phyloP scores from a whole-genome alignment of 805 yeast genomes.

The Wickerhamomyces bovis region DNA sequence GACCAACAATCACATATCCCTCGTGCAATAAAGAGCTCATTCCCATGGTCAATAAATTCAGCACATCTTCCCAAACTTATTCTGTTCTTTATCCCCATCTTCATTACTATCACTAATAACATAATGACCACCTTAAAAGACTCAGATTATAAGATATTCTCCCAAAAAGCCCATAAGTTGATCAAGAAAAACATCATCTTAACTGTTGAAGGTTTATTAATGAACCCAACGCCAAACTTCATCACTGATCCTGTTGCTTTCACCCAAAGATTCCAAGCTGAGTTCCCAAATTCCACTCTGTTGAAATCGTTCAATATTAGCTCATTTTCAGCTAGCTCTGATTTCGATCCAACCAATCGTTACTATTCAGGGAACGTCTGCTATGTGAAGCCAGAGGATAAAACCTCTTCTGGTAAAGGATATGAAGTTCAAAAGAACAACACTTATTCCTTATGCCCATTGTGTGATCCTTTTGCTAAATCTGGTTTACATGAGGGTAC shows the following conservation, averaged over 20 bases:
- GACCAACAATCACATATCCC: background rate
- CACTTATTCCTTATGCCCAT: conserved; percentile 12
- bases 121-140: background rate
- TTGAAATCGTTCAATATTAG: background rate
- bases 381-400: conserved; percentile 3
- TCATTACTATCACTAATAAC: background rate
- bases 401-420: conserved; percentile 6
- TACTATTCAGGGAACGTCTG: conserved; percentile 8
- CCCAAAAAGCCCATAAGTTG: background rate
- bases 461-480: conserved; percentile 10
- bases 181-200: too few relatives aligned
- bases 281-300: conserved; percentile 4
- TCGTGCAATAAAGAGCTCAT: background rate
- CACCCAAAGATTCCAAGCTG: background rate
- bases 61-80: background rate
- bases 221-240: background rate
- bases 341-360: conserved; percentile 10
- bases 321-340: conserved; percentile 1
- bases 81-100: background rate
- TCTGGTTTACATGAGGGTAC: background rate
- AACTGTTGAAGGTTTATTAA: background rate
- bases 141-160: background rate
- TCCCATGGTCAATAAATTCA: background rate
- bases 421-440: conserved; percentile 8
- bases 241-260: background rate